Evolutionary conservation across 768 basidiomycete genomes (phyloP), one percentile per base, ranked within the genome.

Genomic region (Mycena crocata): DNA sequence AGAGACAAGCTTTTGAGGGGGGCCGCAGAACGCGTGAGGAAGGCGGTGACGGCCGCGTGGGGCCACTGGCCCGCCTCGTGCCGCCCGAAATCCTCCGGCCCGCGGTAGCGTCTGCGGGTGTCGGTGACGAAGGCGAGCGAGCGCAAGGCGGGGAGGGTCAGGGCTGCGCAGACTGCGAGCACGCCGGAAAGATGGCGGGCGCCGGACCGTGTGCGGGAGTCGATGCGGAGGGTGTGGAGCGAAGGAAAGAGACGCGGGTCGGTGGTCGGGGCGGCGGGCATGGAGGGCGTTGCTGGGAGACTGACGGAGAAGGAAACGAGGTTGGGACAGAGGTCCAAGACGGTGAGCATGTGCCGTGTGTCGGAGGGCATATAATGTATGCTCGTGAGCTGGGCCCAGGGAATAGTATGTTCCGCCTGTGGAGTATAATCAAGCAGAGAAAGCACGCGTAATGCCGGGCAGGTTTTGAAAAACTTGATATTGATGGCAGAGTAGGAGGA

Each of bases 331-430:
- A 37, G 46, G 37, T 50, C 26, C 19, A 60, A 32, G 45, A 60
- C 58, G 15, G 46, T 50, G 3, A 49, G 21, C 4, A 60, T 50
- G 23, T 39, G 13, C 19, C 26, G 15, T 10, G 28, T 10, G 34
- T 39, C 6, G 19, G 14, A 19, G 10, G 37, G 17, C 5, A 37
- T 19, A 23, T 49, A 60, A 39, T 60, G 46, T 24, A 60, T 60
- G 26, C 46, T 60, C 23, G 58, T 60, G 34, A 60, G 58, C 28
- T 60, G 58, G 34, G 35, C 21, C 46, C 48, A 60, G 13, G 58
- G 58, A 12, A 60, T 37, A 5, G 32, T 24, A 30, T 19, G 8
- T 23, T 19, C 21, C 34, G 51, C n/a, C 28, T 15, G 17, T 30
- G 58, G 46, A 19, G 30, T 48, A n/a, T 26, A 50, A n/a, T 50